Percentiles rank a stretch among this genome's conserved stretches.
These are phyloP conservation scores for Eucalyptus coolabah DNA, from an alignment of 345 rosid species.

Conservation along the genomic window DNA sequence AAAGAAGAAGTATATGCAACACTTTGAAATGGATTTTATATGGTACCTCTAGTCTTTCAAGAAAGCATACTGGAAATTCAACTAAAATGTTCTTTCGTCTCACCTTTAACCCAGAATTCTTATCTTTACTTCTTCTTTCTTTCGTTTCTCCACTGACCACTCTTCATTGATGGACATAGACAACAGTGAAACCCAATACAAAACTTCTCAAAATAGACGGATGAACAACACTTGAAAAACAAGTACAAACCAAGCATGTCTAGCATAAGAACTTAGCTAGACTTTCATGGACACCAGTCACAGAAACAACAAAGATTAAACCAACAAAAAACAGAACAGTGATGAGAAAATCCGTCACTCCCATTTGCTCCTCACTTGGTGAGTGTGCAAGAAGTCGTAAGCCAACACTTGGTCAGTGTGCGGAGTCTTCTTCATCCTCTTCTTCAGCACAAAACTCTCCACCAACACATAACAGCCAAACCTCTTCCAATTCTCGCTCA, in stretches of 20 bases:
- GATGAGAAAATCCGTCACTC: not conserved
- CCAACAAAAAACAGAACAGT: not conserved
- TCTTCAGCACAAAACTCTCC: conserved; percentile 47
- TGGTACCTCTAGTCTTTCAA: not conserved
- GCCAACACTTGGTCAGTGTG: not conserved
- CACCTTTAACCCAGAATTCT: not conserved
- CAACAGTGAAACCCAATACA: not conserved
- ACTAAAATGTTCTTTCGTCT: not conserved
- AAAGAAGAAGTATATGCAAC: not conserved
- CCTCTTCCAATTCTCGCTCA: conserved; percentile 19
- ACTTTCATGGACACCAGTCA: not conserved
- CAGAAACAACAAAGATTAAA: not conserved
- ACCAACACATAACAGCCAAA: conserved; percentile 43
- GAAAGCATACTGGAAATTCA: not conserved
- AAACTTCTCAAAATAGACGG: not conserved
- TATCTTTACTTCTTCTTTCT: not conserved
- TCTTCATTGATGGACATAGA: not conserved
- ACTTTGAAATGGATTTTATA: not conserved
- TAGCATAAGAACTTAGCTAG: not conserved
- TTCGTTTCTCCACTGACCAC: not conserved
- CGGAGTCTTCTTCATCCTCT: conserved; percentile 30
- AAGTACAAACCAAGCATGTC: not conserved
- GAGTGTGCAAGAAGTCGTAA: conserved; percentile 34
- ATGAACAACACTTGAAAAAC: not conserved
- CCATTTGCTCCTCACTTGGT: conserved; percentile 7